A percentile compares a stretch with the other conserved stretches of the same genome.
phyloP scores from a whole-genome alignment of 2,329 filamentous ascomycete genomes.

The Phialophora tarda region DNA sequence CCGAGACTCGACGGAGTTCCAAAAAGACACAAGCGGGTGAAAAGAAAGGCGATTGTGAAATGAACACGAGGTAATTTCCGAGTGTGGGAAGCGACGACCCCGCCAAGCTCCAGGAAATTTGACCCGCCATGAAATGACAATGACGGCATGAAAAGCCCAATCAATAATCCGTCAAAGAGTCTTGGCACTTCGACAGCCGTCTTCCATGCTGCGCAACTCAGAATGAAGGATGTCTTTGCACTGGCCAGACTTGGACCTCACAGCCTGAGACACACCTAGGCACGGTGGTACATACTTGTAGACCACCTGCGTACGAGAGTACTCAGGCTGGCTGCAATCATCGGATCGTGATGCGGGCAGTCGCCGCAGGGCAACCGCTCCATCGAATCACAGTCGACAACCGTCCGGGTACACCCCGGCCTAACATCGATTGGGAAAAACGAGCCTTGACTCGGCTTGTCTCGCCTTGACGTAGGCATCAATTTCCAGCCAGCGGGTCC shows the following conservation, averaged over 20 bases:
- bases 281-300: not conserved
- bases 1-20: not conserved
- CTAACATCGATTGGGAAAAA: conserved; percentile 10
- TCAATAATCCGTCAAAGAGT: not conserved
- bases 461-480: not conserved
- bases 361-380: not conserved
- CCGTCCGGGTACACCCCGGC: conserved; percentile 1
- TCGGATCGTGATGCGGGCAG: no score
- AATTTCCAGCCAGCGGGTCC: conserved; percentile 18
- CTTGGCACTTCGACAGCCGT: not conserved
- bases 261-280: conserved; percentile 10
- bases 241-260: not conserved
- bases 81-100: conserved; percentile 1
- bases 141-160: conserved; percentile 11
- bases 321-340: not conserved
- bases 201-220: not conserved
- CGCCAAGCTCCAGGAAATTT: conserved; percentile 14
- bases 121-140: conserved; percentile 13
- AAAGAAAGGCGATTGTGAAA: not conserved
- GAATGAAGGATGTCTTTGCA: not conserved
- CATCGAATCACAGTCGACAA: conserved; percentile 12
- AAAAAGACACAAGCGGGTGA: not conserved
- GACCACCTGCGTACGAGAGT: no score
- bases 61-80: conserved; percentile 23
- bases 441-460: conserved; percentile 3